Base-by-base conservation (phyloP, 371 early-diverging fungal species). In the Nematocida parisii region DNA sequence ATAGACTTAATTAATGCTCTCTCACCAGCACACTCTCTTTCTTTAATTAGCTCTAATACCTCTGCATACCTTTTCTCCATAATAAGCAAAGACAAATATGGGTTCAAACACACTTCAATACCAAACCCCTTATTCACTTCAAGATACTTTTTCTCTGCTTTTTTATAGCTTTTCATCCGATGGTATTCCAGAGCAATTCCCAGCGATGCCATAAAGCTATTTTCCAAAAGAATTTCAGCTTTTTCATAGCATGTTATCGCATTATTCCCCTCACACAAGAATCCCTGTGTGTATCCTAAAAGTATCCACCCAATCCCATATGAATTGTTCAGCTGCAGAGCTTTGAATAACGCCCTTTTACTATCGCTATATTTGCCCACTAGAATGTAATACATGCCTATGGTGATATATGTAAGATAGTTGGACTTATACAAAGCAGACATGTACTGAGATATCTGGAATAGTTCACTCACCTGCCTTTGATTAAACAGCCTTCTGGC, bases 151-250 rank as follows among this genome's bases (percentile, higher is more conserved):
- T 70, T 55, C 70, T 77, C 80, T 56, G 80, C 80, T 40, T 70
- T 77, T 44, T 68, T 6, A 42, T 77, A 77, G 70, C 57, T 77
- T 15, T 71, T 11, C 80, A 77, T 77, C 15, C 80, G 13, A 45
- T 77, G 80, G 46, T 77, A 70, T 60, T 77, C 80, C 44, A 77
- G 44, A 18, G 71, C 80, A 24, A 77, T 70, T 15, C 80, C 80
- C 27, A 77, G 33, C 15, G 70, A 58, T 5, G 80, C 52, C 24
- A 56, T 50, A n/a, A 24, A 33, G 1, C 40, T 50, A 9, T 70
- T 68, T 40, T 77, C 80, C 80, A 77, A 33, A 4, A 67, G 42
- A 4, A 61, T 22, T 22, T 77, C 80, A 1, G 80, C 80, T 44
- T 77, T 77, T 27, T 77, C 80, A 42, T 77, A 77, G 70, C 70